A percentile compares a stretch with the other conserved stretches of the same genome.
Evolutionary conservation across 495 filamentous ascomycete genomes (phyloP).

Genomic region (Evernia prunastri): DNA sequence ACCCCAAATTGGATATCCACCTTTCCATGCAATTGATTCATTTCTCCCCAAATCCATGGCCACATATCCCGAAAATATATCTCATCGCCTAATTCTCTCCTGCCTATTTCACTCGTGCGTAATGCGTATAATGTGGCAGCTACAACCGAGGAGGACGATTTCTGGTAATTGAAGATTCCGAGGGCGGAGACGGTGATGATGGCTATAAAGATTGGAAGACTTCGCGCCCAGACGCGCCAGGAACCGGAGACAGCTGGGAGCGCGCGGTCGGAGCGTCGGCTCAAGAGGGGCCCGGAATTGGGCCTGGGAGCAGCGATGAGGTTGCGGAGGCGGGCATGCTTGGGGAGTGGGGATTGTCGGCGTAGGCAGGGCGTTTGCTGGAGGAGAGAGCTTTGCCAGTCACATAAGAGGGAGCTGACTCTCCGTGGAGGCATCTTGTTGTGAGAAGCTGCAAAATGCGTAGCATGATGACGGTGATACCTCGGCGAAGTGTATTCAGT

Average conservation of each 20-base stretch:
- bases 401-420: neutral
- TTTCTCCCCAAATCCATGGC: conserved; percentile 87
- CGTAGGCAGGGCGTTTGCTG: neutral
- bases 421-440: neutral
- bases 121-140: conserved; percentile 83
- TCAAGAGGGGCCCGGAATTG: conserved; percentile 63
- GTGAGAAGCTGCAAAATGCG: neutral
- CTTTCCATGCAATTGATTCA: conserved; percentile 88
- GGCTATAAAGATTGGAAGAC: conserved; percentile 52
- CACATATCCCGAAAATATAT: conserved; percentile 84
- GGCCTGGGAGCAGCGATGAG: conserved; percentile 44
- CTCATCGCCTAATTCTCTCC: conserved; percentile 76
- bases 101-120: conserved; percentile 67
- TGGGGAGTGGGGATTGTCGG: neutral
- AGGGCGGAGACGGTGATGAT: conserved; percentile 60
- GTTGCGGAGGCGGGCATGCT: conserved; percentile 28
- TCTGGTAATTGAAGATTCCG: conserved; percentile 98
- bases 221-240: conserved; percentile 43
- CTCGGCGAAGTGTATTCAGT: too few species aligned
- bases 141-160: conserved; percentile 73
- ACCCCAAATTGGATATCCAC: conserved; percentile 86
- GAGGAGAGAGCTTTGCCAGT: neutral
- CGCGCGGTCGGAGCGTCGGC: conserved; percentile 72
- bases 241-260: conserved; percentile 46
- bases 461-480: too few species aligned